Conservation (phyloP, 148 eudicot genomes). For the Nyssa sinensis region DNA sequence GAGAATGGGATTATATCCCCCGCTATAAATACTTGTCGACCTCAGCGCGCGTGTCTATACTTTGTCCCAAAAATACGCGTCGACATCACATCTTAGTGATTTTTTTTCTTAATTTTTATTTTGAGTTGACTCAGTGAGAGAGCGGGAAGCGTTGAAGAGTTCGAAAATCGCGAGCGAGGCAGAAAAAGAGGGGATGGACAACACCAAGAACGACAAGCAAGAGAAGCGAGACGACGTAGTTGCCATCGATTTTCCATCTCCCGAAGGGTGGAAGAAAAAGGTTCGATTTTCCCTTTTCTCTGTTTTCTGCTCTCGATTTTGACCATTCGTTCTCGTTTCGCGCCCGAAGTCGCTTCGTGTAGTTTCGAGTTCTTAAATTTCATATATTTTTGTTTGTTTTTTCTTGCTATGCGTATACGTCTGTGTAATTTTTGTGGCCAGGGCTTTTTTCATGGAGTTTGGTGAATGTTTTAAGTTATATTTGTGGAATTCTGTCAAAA, state of each 20-base stretch:
- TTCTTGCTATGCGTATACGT: background rate
- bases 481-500: background rate
- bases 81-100: too few species aligned
- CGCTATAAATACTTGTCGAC: too few species aligned
- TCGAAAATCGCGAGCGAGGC: slow-evolving; percentile 22
- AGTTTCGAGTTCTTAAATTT: background rate
- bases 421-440: background rate
- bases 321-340: background rate
- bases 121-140: too few species aligned
- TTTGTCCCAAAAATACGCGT: too few species aligned
- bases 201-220: background rate
- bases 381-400: background rate
- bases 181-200: slow-evolving; percentile 16
- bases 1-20: too few species aligned
- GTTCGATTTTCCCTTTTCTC: background rate
- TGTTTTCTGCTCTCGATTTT: background rate
- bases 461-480: background rate
- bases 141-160: background rate
- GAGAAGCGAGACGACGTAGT: background rate
- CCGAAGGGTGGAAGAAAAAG: slow-evolving; percentile 29
- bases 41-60: too few species aligned
- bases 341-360: background rate
- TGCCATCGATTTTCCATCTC: slow-evolving; percentile 31
- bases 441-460: background rate
- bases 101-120: too few species aligned